A percentile compares a stretch with the other conserved stretches of the same genome.
Evolutionary conservation across 2,329 filamentous ascomycete genomes (phyloP).

Genomic region (Stagonosporopsis tanaceti): DNA sequence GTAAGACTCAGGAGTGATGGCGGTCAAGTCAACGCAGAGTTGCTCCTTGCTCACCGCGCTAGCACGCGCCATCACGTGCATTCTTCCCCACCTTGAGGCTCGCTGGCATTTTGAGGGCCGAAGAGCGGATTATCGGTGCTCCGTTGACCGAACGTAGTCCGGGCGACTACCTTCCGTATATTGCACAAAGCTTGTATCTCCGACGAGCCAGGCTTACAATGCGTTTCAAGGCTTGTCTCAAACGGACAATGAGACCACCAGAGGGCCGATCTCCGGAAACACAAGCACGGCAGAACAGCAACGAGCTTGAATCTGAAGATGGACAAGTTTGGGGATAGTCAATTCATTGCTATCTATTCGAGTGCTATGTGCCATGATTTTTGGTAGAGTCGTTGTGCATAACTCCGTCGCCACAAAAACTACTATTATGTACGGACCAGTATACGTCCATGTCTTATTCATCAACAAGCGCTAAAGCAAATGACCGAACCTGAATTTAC

Average conservation of each 20-base stretch:
- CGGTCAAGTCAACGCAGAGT: background rate
- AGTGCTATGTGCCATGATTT: background rate
- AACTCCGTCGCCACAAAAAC: background rate
- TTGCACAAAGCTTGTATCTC: slow-evolving; percentile 1
- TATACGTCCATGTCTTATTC: slow-evolving; percentile 12
- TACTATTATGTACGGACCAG: slow-evolving; percentile 21
- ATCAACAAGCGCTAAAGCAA: slow-evolving; percentile 13
- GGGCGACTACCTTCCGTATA: background rate
- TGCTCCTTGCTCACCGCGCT: slow-evolving; percentile 3
- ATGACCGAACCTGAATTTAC: background rate
- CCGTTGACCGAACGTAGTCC: background rate
- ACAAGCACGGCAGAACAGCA: background rate
- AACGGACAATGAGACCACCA: slow-evolving; percentile 5
- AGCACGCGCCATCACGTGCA: slow-evolving; percentile 11
- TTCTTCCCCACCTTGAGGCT: background rate
- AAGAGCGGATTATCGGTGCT: background rate
- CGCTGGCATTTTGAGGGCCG: background rate
- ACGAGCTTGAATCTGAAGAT: background rate
- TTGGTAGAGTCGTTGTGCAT: background rate
- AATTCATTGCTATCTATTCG: slow-evolving; percentile 9
- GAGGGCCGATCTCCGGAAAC: background rate
- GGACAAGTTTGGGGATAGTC: background rate
- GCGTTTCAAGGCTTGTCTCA: slow-evolving; percentile 16
- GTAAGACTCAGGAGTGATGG: background rate
- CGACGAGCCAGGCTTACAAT: slow-evolving; percentile 2